Conservation (phyloP, 306 rosid species). For the Lupinus albus region DNA sequence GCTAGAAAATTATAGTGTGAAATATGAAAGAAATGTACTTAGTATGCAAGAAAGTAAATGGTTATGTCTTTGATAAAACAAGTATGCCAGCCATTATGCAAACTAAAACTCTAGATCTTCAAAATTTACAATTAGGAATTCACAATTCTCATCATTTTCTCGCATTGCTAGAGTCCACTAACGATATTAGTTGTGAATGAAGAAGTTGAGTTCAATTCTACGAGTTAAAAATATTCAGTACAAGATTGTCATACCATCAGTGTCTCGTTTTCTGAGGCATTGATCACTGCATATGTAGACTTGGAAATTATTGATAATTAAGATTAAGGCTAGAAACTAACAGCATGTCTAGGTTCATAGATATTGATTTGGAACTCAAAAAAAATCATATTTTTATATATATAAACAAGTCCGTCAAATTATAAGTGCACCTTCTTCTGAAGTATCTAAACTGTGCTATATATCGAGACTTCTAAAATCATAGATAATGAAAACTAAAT, state of each 20-base stretch:
- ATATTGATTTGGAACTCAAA: conserved; percentile 27
- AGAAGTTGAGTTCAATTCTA: conserved; percentile 21
- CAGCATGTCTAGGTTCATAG: conserved; percentile 2
- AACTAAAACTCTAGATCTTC: neutral
- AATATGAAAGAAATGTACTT: conserved; percentile 16
- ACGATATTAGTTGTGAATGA: conserved; percentile 6
- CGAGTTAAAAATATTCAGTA: conserved; percentile 9
- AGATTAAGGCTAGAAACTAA: neutral
- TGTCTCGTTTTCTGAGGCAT: conserved; percentile 6
- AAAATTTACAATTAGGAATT: neutral
- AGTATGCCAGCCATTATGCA: conserved; percentile 16
- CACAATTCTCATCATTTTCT: conserved; percentile 4
- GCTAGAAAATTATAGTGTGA: conserved; percentile 14
- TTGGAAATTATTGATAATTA: conserved; percentile 11
- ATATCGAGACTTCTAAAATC: neutral
- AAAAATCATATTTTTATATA: neutral
- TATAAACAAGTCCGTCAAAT: neutral
- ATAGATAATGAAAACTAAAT: neutral
- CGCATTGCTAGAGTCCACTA: neutral
- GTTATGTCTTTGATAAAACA: neutral
- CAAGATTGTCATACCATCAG: conserved; percentile 11
- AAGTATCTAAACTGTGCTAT: neutral
- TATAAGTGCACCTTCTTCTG: neutral
- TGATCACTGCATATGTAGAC: conserved; percentile 19
- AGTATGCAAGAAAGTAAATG: conserved; percentile 24